Percentiles rank a stretch among this genome's conserved stretches.
Conservation (phyloP, 2,329 filamentous ascomycete genomes). For the Paecilomyces sp. region DNA sequence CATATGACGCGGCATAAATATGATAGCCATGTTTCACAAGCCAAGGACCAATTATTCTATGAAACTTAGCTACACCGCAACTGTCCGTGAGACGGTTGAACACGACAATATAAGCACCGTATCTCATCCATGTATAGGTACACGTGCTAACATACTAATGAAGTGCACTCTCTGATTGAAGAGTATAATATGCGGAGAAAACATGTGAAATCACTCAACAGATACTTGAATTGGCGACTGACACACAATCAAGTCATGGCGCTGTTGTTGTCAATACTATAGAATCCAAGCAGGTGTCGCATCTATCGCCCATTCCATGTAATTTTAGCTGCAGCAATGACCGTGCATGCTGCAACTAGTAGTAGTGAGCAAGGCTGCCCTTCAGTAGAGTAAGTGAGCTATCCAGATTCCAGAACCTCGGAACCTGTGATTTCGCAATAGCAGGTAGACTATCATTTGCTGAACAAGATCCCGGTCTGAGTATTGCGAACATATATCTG, state of each 20-base stretch:
- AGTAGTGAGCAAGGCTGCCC: too few relatives aligned
- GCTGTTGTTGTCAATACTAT: background rate
- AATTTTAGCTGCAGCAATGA: too few relatives aligned
- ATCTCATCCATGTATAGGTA: background rate
- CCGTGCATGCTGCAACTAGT: too few relatives aligned
- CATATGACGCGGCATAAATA: background rate
- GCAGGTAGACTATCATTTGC: background rate
- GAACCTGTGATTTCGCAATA: background rate
- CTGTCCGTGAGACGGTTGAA: background rate
- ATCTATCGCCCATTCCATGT: too few relatives aligned
- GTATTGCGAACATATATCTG: background rate
- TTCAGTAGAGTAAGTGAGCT: too few relatives aligned
- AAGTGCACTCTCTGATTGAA: background rate
- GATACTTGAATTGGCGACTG: background rate
- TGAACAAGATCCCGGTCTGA: background rate
- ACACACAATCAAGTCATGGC: background rate
- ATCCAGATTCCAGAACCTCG: too few relatives aligned
- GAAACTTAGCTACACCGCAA: background rate
- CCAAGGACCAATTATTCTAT: background rate
- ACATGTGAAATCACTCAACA: background rate
- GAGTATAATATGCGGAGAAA: background rate
- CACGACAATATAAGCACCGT: background rate
- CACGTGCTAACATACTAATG: background rate
- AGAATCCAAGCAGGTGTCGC: background rate
- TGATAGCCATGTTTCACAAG: background rate